Conservation (phyloP, 2,329 filamentous ascomycete genomes). For the Epichloe gansuensis region DNA sequence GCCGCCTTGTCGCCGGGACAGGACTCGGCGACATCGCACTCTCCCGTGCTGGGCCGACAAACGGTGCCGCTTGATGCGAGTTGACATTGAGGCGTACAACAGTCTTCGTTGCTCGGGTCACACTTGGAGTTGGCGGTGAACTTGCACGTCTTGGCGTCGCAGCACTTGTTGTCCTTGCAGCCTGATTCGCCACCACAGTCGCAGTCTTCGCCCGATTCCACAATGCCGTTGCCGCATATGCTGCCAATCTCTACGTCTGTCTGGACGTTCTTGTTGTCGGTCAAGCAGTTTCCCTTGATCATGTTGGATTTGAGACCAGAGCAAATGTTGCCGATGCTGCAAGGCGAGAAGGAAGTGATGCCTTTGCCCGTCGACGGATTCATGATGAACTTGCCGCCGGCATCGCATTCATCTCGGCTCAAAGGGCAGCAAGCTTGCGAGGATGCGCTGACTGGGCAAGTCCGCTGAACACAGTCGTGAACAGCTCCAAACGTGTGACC, state of each 20-base stretch:
- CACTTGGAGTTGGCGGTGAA: conserved; percentile 67
- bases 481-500: conserved; percentile 94
- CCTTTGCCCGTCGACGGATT: conserved; percentile 70
- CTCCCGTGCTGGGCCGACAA: conserved; percentile 66
- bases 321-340: conserved; percentile 88
- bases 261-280: conserved; percentile 70
- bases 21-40: conserved; percentile 74
- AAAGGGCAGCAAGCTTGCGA: conserved; percentile 67
- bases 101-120: conserved; percentile 70
- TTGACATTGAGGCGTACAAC: conserved; percentile 55
- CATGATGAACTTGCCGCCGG: conserved; percentile 78
- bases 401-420: conserved; percentile 54
- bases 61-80: conserved; percentile 55
- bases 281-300: conserved; percentile 57
- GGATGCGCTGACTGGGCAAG: conserved; percentile 50
- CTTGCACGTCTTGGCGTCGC: conserved; percentile 73
- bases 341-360: conserved; percentile 73
- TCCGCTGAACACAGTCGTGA: conserved; percentile 68
- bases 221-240: conserved; percentile 93
- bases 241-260: conserved; percentile 72
- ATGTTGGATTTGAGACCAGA: conserved; percentile 69
- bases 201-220: conserved; percentile 87
- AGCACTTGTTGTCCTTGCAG: conserved; percentile 69
- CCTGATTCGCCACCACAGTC: conserved; percentile 71
- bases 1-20: conserved; percentile 60